Base-by-base conservation (phyloP, 257 asterid species). In the Marsdenia floribunda region DNA sequence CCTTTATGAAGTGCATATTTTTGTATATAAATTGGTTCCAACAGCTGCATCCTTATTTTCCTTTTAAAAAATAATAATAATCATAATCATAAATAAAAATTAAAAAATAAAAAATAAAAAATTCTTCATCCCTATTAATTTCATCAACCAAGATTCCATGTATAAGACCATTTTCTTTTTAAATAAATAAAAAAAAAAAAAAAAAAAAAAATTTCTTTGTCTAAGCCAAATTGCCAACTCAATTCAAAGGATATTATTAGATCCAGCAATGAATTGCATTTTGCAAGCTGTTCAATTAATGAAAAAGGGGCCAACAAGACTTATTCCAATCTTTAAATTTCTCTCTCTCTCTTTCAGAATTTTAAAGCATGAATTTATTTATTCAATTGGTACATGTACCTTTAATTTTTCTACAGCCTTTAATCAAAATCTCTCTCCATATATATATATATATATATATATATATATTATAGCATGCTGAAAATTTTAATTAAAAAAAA, bases 251-350 rank as follows among this genome's bases (percentile, higher is more conserved):
- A 38, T 19, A 38, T 37, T 18, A 19, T 19, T 64, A 15, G 69
- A 63, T 15, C 69, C 71, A 38, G 29, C 52, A 66, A 66, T 66
- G 18, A 37, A 38, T 66, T 38, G 11, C 52, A 66, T 6, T 19
- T 66, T 66, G 71, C 52, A 38, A 66, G 52, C 52, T 66, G 71
- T 38, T 66, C 71, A 64, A 35, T 64, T 64, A 64, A 64, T 64
- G 46, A 16, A 64, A 33, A 64, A 16, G 14, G 47, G 46, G 14
- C 46, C 69, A 38, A 66, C 11, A 16, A 46, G 52, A 37, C 50
- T 38, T 47, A 65, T 65, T 38, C 7, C 19, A 5, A 52, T 65
- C 19, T 65, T 21, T 5, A 35, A 37, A 37, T 37, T 7, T 15
- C 69, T 33, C 19, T 60, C 33, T 58, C 66, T 24, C 67, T 59